These are phyloP conservation scores for Quercus phellos DNA, from an alignment of 331 rosid genomes.

Conservation along the genomic window DNA sequence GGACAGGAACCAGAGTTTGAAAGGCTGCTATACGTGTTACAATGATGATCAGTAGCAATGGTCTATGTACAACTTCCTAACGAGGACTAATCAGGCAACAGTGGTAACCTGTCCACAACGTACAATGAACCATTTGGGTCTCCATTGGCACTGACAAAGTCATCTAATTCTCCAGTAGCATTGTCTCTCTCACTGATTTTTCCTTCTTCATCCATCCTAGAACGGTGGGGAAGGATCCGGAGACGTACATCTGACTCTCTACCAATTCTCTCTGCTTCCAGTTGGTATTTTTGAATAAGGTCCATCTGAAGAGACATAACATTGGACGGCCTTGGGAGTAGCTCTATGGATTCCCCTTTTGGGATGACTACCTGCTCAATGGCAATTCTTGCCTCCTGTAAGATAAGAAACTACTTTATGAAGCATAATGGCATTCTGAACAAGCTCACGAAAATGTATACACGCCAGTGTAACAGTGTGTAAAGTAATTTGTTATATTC, in stretches of 20 bases:
- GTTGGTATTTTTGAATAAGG: conserved; percentile 60
- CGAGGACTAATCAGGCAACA: conserved; percentile 55
- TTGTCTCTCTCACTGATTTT: conserved; percentile 15
- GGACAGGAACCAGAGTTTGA: neutral
- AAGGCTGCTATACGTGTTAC: neutral
- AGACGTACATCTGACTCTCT: conserved; percentile 40
- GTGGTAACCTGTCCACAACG: conserved; percentile 51
- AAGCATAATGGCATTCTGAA: neutral
- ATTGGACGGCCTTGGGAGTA: conserved; percentile 69
- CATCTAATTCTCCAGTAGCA: conserved; percentile 39
- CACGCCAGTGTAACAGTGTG: neutral
- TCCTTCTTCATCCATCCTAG: conserved; percentile 23
- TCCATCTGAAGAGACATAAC: conserved; percentile 60
- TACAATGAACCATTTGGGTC: conserved; percentile 38
- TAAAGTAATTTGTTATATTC: neutral
- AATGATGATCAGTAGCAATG: neutral
- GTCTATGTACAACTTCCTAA: conserved; percentile 3
- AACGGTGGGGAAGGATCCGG: conserved; percentile 54
- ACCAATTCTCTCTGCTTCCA: conserved; percentile 47
- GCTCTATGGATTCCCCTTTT: conserved; percentile 67
- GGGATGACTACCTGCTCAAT: conserved; percentile 75
- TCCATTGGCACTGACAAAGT: conserved; percentile 43
- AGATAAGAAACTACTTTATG: conserved; percentile 10
- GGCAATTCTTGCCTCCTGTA: conserved; percentile 89
- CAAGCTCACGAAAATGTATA: neutral